Base-by-base conservation (phyloP, 768 basidiomycete genomes). In the Calocera cornea region DNA sequence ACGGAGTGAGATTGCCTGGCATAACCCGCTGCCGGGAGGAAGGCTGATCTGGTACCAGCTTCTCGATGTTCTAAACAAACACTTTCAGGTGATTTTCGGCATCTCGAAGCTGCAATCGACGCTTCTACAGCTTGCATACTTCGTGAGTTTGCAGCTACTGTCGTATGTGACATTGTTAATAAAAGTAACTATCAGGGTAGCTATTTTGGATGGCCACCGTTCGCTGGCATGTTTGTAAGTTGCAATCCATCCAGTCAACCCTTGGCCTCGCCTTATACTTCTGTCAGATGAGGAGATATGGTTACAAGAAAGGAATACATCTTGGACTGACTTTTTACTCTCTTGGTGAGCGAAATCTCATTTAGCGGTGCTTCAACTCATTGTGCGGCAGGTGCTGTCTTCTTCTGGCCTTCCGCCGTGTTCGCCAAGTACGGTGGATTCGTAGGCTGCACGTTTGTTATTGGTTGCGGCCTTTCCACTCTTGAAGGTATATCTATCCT, bases 391-490 rank as follows among this genome's bases (percentile, higher is more conserved):
- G 88, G 89, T 64, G 88, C 88, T 27, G 80, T 90, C 69, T 85
- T 88, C 75, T 90, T 89, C 79, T 89, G 88, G 88, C 87, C 87
- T 19, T 86, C 85, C 44, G 87, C 88, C 40, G 84, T 81, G 71
- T 89, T 80, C 73, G 78, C 78, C 65, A 84, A 81, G 71, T 90
- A 87, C 68, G 85, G 84, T 34, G 88, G 87, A 24, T 89, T 90
- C 72, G 86, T 90, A 34, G 85, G 85, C 29, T 86, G 85, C 73
- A 89, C 88, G 0, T 87, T 86, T 73, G 82, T 87, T 63, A 87
- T 86, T 65, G 76, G 75, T 22, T 75, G 72, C 67, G 89, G 89
- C 41, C 80, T 90, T 7, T 79, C 83, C 11, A 82, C 84, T 34
- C 78, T 88, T 49, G 86, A 87, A 75, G 40, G 49, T 27, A 41